phyloP scores from a whole-genome alignment of 148 eudicot genomes.

The Simmondsia chinensis region DNA sequence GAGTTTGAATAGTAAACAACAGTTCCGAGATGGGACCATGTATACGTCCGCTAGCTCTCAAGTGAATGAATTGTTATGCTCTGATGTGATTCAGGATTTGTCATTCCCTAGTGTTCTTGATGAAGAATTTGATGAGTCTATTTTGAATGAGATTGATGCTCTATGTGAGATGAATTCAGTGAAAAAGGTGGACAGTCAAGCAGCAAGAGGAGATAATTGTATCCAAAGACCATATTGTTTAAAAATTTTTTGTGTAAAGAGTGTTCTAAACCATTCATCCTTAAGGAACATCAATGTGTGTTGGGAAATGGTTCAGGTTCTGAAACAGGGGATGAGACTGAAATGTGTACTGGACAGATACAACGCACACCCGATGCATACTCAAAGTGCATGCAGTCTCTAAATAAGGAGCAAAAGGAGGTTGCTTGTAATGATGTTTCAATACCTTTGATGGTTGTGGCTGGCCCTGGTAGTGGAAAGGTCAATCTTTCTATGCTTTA shows the following conservation, averaged over 20 bases:
- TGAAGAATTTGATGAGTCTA: slow-evolving; percentile 58
- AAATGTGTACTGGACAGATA: slow-evolving; percentile 10
- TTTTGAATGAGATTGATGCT: slow-evolving; percentile 68
- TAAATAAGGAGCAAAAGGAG: slow-evolving; percentile 70
- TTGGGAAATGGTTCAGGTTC: slow-evolving; percentile 10
- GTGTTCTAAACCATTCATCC: too few species aligned
- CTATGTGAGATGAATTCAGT: slow-evolving; percentile 45
- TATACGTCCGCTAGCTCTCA: slow-evolving; percentile 18
- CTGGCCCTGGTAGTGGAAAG: slow-evolving; percentile 99
- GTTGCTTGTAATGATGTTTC: slow-evolving; percentile 82
- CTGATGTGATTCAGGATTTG: slow-evolving; percentile 18
- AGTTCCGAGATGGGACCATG: slow-evolving; percentile 6
- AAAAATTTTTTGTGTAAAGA: too few species aligned
- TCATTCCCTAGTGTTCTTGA: slow-evolving; percentile 24
- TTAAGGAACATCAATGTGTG: slow-evolving; percentile 6
- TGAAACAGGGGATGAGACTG: slow-evolving; percentile 8
- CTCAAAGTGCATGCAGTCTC: slow-evolving; percentile 50
- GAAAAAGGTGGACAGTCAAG: slow-evolving; percentile 9
- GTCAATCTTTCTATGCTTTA: slow-evolving; percentile 19
- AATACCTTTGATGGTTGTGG: slow-evolving; percentile 78
- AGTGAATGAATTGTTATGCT: slow-evolving; percentile 11
- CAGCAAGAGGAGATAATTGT: slow-evolving; percentile 1
- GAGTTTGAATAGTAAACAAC: slow-evolving; percentile 4
- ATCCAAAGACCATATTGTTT: too few species aligned
- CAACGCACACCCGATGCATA: slow-evolving; percentile 51